Evolutionary conservation across 208 protist genomes (phyloP), one percentile per base, ranked within the genome.

Genomic region (Naegleria lovaniensis): DNA sequence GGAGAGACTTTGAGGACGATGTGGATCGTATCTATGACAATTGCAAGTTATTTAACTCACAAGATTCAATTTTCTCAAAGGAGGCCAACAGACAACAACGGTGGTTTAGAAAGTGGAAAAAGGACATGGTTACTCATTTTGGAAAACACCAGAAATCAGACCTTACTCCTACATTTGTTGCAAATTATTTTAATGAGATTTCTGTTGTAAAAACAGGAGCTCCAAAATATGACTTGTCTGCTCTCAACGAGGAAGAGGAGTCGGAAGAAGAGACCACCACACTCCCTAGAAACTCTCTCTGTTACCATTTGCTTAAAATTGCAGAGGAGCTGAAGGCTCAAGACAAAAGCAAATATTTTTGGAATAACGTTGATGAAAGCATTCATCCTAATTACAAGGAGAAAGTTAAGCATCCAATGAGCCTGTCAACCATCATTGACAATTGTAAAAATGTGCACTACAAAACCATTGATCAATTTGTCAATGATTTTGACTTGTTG

Each of bases 1-100:
- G 85, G 36, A 84, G 90, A 13, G 29, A 79, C 2, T 93, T 93
- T 43, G 85, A 88, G 29, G 22, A 43, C 0, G 90, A 92, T 90
- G n/a, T 93, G 0, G 90, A 87, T 51, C 52, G 91, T 5, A 55
- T 91, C 5, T 92, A 91, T 55, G 39, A 41, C 29, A 93, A 92
- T n/a, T 85, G 55, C 29, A 90, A 89, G 22, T n/a, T 36, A 22
- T 93, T 91, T 75, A 92, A 92, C 48, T 25, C 83, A 5, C 29
- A 5, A n/a, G 55, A 91, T 83, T 84, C 67, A 38, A 25, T 83
- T 15, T 93, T 91, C 88, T 88, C 6, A 33, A 91, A 91, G 58
- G 79, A 67, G 36, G 89, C 90, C 7, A 91, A 90, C 39, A 41
- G 89, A 43, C 41, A 90, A 15, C 85, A 87, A 16, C 16, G 84